phyloP scores from a whole-genome alignment of 2,329 filamentous ascomycete species.

The Arthrocladium fulminans region DNA sequence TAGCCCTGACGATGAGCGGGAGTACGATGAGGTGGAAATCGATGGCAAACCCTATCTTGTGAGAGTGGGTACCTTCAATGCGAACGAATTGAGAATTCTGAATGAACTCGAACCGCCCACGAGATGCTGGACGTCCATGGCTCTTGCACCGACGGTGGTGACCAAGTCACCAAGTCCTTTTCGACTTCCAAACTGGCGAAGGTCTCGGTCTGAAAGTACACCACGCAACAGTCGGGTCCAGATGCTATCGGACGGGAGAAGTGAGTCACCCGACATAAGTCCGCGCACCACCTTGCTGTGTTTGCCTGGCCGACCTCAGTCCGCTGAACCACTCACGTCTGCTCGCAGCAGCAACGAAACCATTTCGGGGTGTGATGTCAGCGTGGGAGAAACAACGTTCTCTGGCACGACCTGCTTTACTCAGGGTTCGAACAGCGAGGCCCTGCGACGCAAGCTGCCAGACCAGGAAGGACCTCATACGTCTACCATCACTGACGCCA shows the following conservation, averaged over 20 bases:
- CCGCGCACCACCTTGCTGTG: neutral
- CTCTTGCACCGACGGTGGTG: neutral
- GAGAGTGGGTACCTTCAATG: conserved; percentile 15
- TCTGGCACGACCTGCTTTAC: conserved; percentile 3
- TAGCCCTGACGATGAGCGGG: conserved; percentile 15
- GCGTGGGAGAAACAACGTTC: conserved; percentile 4
- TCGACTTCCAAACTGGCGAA: conserved; percentile 11
- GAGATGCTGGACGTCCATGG: neutral
- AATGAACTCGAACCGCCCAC: conserved; percentile 4
- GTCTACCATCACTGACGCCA: neutral
- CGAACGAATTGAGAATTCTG: conserved; percentile 18
- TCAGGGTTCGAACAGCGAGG: neutral
- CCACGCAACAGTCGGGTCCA: conserved; percentile 16
- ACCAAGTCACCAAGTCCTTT: conserved; percentile 1
- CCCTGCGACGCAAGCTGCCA: neutral
- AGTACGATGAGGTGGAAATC: conserved; percentile 20
- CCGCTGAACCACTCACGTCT: neutral
- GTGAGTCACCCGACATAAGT: neutral
- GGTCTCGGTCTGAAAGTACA: conserved; percentile 17
- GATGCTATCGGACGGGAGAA: neutral
- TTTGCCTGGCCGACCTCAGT: neutral
- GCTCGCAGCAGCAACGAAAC: conserved; percentile 3
- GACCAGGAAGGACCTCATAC: too few species aligned
- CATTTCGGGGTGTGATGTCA: conserved; percentile 2
- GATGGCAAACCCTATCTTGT: conserved; percentile 20